Percentiles rank a stretch among this genome's conserved stretches.
Evolutionary conservation across 2,329 filamentous ascomycete species (phyloP).

Genomic region (Ascochyta lentis): DNA sequence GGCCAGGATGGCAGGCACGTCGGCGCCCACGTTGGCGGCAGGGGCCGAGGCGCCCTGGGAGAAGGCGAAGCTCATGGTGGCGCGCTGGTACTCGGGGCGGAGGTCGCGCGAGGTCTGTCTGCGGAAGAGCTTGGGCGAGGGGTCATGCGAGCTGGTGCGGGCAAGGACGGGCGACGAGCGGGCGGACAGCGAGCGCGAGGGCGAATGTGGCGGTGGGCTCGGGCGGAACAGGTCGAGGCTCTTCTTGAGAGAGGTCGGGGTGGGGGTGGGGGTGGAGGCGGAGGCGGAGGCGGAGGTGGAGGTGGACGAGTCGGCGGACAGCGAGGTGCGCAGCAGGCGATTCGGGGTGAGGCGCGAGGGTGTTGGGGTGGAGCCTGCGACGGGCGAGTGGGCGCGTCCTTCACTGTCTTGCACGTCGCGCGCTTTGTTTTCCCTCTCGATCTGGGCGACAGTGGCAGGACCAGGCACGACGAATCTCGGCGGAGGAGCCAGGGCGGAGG

Average conservation of each 20-base stretch:
- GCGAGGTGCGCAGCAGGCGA: slow-evolving; percentile 10
- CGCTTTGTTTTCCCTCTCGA: slow-evolving; percentile 15
- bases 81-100: slow-evolving; percentile 33
- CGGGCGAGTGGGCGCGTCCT: slow-evolving; percentile 13
- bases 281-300: background rate
- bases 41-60: slow-evolving; percentile 53
- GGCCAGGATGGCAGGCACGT: slow-evolving; percentile 80
- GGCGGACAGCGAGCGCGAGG: slow-evolving; percentile 21
- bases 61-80: slow-evolving; percentile 71
- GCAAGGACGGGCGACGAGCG: slow-evolving; percentile 21
- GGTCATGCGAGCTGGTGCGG: slow-evolving; percentile 38
- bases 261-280: background rate
- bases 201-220: slow-evolving; percentile 30
- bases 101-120: slow-evolving; percentile 36
- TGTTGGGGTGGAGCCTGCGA: slow-evolving; percentile 7
- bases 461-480: slow-evolving; percentile 14
- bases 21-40: slow-evolving; percentile 62
- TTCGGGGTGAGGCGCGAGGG: slow-evolving; percentile 10
- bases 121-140: slow-evolving; percentile 27
- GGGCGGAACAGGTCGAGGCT: slow-evolving; percentile 33
- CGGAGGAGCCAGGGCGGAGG: slow-evolving; percentile 18
- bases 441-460: slow-evolving; percentile 11
- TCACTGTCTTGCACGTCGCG: slow-evolving; percentile 13
- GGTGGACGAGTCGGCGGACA: slow-evolving; percentile 9
- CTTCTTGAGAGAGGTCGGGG: slow-evolving; percentile 11